Base-by-base conservation (phyloP, 1,139 yeast species). In the Geotrichum bryndzae region DNA sequence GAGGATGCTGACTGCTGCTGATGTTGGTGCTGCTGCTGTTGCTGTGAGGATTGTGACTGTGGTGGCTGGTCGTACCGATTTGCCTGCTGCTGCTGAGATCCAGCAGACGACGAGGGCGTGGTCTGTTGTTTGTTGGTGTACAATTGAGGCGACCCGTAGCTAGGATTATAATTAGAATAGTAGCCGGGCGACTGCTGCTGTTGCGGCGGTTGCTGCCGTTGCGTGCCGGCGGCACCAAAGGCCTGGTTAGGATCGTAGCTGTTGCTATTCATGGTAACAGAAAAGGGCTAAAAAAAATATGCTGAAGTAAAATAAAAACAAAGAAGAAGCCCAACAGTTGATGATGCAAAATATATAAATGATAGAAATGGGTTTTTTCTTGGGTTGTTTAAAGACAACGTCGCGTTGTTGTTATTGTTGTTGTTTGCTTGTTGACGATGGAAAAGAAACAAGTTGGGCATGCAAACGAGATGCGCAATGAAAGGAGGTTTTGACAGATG, bases 271-370 rank as follows among this genome's bases (percentile, higher is more conserved):
- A 51, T 23, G 15, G 29, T 25, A 31, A 33, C 13, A 31, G 25
- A 38, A 18, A 18, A 48, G 23, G 1, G 48, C 25, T 41, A 41
- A 41, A 41, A 41, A 15, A 41, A 41, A 7, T 6, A 15, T n/a
- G 48, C 18, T 3, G 8, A 4, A 18, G 53, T 61, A 27, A 48
- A 45, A 3, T 53, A 52, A 27, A 58, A 54, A 50, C 59, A 59
- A 41, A 59, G 5, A 41, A 15, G 8, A 41, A 4, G 22, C 7
- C n/a, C 0, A 41, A 35, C 15, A 35, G 35, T 31, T 10, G 10
- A 31, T 31, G 41, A 11, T 25, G 27, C 27, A 25, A 35, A 35
- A 35, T 10, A 35, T 13, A 13, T 13, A 35, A 6, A 35, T 25
- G 15, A 6, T 35, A n/a, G 15, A 35, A 11, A 35, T 13, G 13